Base-by-base conservation (phyloP, 2,329 filamentous ascomycete genomes). In the Aspergillus brunneoviolaceus region DNA sequence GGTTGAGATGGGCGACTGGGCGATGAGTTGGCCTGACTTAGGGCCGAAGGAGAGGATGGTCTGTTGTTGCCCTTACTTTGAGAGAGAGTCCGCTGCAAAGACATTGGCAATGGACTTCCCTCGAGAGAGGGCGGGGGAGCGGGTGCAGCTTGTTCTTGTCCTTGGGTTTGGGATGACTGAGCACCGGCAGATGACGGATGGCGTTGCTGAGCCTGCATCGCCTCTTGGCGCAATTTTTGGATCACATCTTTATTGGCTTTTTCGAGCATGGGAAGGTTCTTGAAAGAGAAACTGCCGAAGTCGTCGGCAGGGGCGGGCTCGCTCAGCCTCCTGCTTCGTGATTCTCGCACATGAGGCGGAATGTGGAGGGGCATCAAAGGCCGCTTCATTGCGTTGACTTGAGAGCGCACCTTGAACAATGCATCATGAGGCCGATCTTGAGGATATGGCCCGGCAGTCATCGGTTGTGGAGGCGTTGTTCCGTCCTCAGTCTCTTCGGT, bases 221-320 rank as follows among this genome's bases (percentile, higher is more conserved):
- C 93, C 75, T 98, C 93, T 23, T 93, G 92, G 11, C 93, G 88
- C 59, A 99, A 82, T 74, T 98, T 98, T 70, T 98, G 93, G 33
- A 99, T 96, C 31, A 98, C 92, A 70, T 99, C 95, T 74, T 99
- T 99, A 77, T 99, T 99, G 57, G 95, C 95, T 76, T 97, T 98
- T 70, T 98, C 95, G 19, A 99, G 82, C 21, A 98, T 94, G 0
- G 94, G 93, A 52, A 99, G 80, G 69, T 99, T 99, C 79, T 99
- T 99, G 82, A 96, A 99, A 45, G 92, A 87, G 76, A 99, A 99
- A 63, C 87, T 92, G 33, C 95, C 95, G 80, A 99, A 99, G 73
- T 99, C 96, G 74, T 99, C 95, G 0, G 89, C 84, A 33, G 87
- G 85, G 16, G 94, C 87, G 1, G 95, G 95, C 75, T 99, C 95